Conservation (phyloP, 1,284 basidiomycete genomes). For the Agaricales sp. region DNA sequence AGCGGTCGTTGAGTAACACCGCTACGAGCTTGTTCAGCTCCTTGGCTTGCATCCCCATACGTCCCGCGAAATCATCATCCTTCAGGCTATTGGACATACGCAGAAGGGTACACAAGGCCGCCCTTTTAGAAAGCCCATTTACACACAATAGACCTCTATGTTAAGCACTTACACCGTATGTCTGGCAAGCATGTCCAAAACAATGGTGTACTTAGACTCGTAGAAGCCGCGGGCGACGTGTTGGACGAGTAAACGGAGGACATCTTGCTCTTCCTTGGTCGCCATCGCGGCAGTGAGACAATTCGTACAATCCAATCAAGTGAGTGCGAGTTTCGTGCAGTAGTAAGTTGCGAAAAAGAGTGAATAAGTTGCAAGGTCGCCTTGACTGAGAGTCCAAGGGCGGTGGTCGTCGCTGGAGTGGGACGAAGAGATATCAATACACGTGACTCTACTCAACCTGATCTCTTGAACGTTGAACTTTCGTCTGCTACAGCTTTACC, state of each 20-base stretch:
- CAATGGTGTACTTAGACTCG: conserved; percentile 27
- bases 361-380: too few species aligned
- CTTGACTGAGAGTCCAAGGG: too few species aligned
- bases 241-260: conserved; percentile 20
- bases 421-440: not conserved
- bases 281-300: not conserved
- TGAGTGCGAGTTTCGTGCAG: not conserved
- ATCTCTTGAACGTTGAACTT: conserved; percentile 2
- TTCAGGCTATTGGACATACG: conserved; percentile 76
- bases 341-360: not conserved
- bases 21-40: conserved; percentile 91
- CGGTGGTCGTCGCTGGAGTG: not conserved
- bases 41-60: conserved; percentile 84
- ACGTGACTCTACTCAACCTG: not conserved
- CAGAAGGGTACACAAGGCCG: too few species aligned
- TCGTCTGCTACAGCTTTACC: too few species aligned
- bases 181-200: conserved; percentile 30
- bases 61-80: conserved; percentile 84
- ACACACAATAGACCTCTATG: too few species aligned
- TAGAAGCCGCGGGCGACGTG: not conserved
- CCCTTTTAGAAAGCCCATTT: too few species aligned
- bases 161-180: conserved; percentile 1
- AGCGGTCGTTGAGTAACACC: conserved; percentile 73
- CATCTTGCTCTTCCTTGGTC: conserved; percentile 9
- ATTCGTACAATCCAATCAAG: not conserved